These are phyloP conservation scores for Chaetomiaceae sp. DNA, from an alignment of 2,329 filamentous ascomycete genomes.

Conservation along the genomic window DNA sequence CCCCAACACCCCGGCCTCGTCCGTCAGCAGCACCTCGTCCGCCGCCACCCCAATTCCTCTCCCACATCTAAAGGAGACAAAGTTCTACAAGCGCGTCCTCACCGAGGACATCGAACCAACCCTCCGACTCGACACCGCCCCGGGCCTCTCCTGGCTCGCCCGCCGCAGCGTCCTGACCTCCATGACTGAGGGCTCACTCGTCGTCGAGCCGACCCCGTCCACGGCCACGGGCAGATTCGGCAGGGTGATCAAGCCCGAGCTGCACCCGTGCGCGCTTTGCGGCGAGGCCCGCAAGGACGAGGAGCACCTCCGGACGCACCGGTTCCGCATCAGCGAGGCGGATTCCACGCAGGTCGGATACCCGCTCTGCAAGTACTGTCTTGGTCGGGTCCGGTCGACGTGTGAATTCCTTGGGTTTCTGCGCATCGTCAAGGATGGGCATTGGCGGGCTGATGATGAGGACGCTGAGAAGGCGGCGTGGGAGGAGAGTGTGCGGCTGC, in stretches of 20 bases:
- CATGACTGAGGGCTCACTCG: conserved; percentile 77
- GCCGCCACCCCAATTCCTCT: conserved; percentile 35
- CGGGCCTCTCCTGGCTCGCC: conserved; percentile 89
- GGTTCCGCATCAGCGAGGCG: conserved; percentile 83
- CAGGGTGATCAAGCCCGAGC: conserved; percentile 48
- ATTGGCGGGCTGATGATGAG: conserved; percentile 78
- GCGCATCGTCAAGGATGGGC: conserved; percentile 85
- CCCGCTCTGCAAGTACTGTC: conserved; percentile 83
- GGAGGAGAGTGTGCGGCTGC: conserved; percentile 86
- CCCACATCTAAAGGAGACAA: conserved; percentile 77
- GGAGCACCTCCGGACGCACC: conserved; percentile 71
- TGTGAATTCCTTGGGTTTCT: conserved; percentile 93
- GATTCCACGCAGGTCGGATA: conserved; percentile 78
- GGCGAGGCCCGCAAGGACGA: conserved; percentile 73
- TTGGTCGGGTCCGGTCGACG: conserved; percentile 75
- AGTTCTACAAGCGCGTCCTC: conserved; percentile 87
- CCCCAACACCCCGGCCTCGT: conserved; percentile 54
- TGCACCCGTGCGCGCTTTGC: conserved; percentile 77
- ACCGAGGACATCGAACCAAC: conserved; percentile 94
- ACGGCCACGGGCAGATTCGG: conserved; percentile 41
- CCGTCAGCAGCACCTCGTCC: conserved; percentile 42
- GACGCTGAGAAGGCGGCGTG: conserved; percentile 84
- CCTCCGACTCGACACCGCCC: conserved; percentile 80
- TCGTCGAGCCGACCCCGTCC: conserved; percentile 81
- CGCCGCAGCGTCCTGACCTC: conserved; percentile 78